phyloP scores from a whole-genome alignment of 805 yeast species.

The Wickerhamomyces rabaulensis region DNA sequence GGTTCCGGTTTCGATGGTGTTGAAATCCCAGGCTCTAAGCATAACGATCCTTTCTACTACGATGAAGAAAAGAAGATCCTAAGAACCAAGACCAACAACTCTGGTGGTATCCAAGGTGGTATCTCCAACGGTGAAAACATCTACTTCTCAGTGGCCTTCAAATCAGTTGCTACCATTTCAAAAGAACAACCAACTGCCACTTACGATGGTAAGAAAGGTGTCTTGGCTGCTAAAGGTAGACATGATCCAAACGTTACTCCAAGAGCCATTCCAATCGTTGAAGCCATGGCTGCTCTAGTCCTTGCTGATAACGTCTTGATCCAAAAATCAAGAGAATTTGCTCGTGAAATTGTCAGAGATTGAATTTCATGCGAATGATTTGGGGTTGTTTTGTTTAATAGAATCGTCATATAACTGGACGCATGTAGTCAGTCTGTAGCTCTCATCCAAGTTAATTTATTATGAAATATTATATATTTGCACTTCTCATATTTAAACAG shows the following conservation, averaged over 20 bases:
- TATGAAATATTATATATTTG: too few species aligned
- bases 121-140: conserved; percentile 94
- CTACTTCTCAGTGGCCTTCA: conserved; percentile 93
- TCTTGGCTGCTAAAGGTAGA: conserved; percentile 93
- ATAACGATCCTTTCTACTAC: conserved; percentile 79
- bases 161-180: conserved; percentile 95
- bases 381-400: too few species aligned
- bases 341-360: conserved; percentile 27
- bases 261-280: conserved; percentile 97
- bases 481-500: too few species aligned
- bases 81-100: conserved; percentile 84
- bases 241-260: conserved; percentile 99
- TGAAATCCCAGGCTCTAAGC: conserved; percentile 84
- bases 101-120: conserved; percentile 99
- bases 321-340: conserved; percentile 78
- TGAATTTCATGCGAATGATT: neutral
- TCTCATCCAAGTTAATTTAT: too few species aligned
- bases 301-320: conserved; percentile 80
- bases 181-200: conserved; percentile 87
- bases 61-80: conserved; percentile 57
- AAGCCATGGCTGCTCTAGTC: conserved; percentile 96
- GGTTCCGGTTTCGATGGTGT: conserved; percentile 96
- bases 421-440: too few species aligned
- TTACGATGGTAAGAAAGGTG: conserved; percentile 84
- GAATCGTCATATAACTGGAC: neutral